These are phyloP conservation scores for Phytophthora sojae DNA, from an alignment of 352 stramenopile species.

Conservation along the genomic window DNA sequence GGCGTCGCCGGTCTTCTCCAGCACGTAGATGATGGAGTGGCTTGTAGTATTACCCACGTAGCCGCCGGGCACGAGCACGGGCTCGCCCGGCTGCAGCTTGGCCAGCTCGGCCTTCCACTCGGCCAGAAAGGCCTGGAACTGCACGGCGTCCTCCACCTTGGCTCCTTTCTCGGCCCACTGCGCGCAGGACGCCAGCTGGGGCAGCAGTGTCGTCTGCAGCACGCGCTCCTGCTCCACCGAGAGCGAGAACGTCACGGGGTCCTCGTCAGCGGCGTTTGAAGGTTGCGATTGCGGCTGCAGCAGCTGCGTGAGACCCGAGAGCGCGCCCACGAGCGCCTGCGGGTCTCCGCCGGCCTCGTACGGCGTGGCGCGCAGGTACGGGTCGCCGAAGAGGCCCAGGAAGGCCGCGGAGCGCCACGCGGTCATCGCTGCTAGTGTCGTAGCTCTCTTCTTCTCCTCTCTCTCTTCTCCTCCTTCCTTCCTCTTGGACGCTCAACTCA, in stretches of 20 bases:
- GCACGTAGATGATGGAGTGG: slow-evolving; percentile 85
- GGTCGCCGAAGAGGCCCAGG: slow-evolving; percentile 82
- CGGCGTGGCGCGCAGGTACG: slow-evolving; percentile 78
- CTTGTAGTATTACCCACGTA: slow-evolving; percentile 79
- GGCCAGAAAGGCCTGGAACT: slow-evolving; percentile 70
- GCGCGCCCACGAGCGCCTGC: slow-evolving; percentile 63
- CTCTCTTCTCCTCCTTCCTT: neutral
- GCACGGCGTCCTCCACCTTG: slow-evolving; percentile 68
- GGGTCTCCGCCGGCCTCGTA: slow-evolving; percentile 80
- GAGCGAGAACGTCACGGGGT: slow-evolving; percentile 61
- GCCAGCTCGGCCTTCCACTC: slow-evolving; percentile 75
- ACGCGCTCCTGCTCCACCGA: slow-evolving; percentile 60
- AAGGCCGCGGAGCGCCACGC: slow-evolving; percentile 76
- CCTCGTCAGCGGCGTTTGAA: slow-evolving; percentile 7
- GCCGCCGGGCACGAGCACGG: slow-evolving; percentile 76
- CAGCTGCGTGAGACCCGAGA: slow-evolving; percentile 50
- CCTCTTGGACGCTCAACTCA: slow-evolving; percentile 1
- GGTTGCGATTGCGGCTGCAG: slow-evolving; percentile 37
- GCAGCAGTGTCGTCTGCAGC: slow-evolving; percentile 53
- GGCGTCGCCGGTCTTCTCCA: slow-evolving; percentile 71
- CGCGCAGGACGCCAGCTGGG: slow-evolving; percentile 61
- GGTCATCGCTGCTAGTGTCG: slow-evolving; percentile 31
- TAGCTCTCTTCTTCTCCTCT: neutral
- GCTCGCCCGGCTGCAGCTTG: slow-evolving; percentile 47
- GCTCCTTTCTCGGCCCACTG: slow-evolving; percentile 63